Evolutionary conservation across 371 early-diverging fungal genomes (phyloP).

Genomic region (Lichtheimia corymbifera): DNA sequence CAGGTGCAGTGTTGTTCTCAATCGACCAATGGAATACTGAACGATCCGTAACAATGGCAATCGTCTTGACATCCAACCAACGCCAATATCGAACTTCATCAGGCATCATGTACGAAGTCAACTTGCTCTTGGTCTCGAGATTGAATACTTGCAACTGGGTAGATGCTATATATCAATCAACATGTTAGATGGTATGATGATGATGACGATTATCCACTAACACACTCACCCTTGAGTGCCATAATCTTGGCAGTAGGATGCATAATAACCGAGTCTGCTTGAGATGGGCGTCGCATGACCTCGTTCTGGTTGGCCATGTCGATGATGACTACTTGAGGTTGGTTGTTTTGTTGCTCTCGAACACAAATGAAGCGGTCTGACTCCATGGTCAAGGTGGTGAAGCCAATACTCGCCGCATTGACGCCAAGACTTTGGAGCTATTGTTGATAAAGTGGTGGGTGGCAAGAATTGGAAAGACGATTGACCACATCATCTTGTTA

Average conservation of each 20-base stretch:
- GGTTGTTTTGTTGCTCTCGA: slow-evolving; percentile 85
- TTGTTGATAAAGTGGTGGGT: neutral
- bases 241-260: slow-evolving; percentile 91
- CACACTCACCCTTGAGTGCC: slow-evolving; percentile 84
- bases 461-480: neutral
- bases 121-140: slow-evolving; percentile 91
- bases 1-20: slow-evolving; percentile 85
- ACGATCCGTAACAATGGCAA: slow-evolving; percentile 90
- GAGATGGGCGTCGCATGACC: slow-evolving; percentile 86
- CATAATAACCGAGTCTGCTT: slow-evolving; percentile 98
- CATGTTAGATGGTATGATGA: too few species aligned
- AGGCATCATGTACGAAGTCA: slow-evolving; percentile 88
- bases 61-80: slow-evolving; percentile 84
- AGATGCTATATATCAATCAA: slow-evolving; percentile 65
- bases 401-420: slow-evolving; percentile 90
- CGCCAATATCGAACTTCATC: slow-evolving; percentile 98
- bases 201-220: too few species aligned
- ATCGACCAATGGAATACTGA: slow-evolving; percentile 97
- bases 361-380: slow-evolving; percentile 97
- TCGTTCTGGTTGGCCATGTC: slow-evolving; percentile 86
- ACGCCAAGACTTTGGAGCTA: slow-evolving; percentile 92
- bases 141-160: slow-evolving; percentile 96
- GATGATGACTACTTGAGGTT: slow-evolving; percentile 90
- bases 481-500: too few species aligned
- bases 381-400: slow-evolving; percentile 96